These are phyloP conservation scores for Hirsutella minnesotensis DNA, from an alignment of 2,329 filamentous ascomycete genomes.

Conservation along the genomic window DNA sequence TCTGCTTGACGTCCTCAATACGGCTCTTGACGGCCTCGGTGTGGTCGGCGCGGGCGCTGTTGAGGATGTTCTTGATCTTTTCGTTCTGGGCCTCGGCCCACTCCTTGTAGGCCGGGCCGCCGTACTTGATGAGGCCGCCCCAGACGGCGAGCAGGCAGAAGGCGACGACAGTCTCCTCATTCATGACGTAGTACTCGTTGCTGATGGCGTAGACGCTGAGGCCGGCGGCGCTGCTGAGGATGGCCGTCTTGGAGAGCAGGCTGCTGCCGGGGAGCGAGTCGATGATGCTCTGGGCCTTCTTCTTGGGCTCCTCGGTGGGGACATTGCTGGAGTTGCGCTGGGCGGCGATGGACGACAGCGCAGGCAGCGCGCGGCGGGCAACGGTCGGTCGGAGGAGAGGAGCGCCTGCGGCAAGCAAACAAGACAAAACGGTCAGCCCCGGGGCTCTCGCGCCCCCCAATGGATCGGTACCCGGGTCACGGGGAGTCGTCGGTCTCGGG, in stretches of 20 bases:
- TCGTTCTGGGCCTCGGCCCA: conserved; percentile 84
- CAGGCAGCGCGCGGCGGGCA: conserved; percentile 62
- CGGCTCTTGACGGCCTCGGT: conserved; percentile 88
- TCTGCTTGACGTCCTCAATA: conserved; percentile 89
- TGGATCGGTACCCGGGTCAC: too few species aligned
- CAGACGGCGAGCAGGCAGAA: conserved; percentile 90
- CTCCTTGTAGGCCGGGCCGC: conserved; percentile 80
- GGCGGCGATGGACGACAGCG: conserved; percentile 57
- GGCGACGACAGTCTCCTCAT: conserved; percentile 94
- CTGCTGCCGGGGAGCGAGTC: conserved; percentile 87
- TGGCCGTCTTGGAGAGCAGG: conserved; percentile 89
- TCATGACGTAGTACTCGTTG: conserved; percentile 99
- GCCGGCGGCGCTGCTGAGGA: conserved; percentile 86
- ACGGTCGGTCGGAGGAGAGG: conserved; percentile 78
- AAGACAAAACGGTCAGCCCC: background rate
- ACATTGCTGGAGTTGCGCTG: conserved; percentile 64
- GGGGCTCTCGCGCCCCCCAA: background rate
- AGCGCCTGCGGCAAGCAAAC: conserved; percentile 54
- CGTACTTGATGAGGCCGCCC: conserved; percentile 84
- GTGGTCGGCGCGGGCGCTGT: conserved; percentile 88
- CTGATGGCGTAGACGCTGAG: conserved; percentile 89
- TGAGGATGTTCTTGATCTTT: conserved; percentile 92
- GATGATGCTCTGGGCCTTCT: conserved; percentile 91
- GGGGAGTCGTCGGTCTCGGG: conserved; percentile 21
- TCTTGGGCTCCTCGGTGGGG: conserved; percentile 81